Evolutionary conservation across 2,329 filamentous ascomycete genomes (phyloP).

Genomic region (Madurella fahalii): DNA sequence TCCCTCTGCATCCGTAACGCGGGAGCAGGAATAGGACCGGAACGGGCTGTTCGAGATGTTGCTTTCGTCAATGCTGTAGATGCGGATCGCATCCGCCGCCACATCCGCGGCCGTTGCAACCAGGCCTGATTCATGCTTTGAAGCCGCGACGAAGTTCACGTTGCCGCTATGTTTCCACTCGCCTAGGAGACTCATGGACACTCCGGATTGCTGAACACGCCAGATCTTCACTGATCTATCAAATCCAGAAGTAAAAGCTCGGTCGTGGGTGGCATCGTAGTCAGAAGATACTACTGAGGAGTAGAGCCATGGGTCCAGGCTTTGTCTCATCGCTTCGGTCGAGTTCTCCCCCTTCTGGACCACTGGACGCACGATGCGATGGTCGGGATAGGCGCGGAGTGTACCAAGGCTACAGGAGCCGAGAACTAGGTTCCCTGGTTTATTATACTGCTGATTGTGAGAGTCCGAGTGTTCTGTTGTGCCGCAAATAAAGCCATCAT

Average conservation of each 20-base stretch:
- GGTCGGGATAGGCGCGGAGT: constrained; percentile 51
- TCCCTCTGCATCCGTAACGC: constrained; percentile 30
- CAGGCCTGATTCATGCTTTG: constrained; percentile 43
- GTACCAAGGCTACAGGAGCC: constrained; percentile 45
- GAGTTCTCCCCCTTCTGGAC: constrained; percentile 53
- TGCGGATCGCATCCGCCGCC: constrained; percentile 48
- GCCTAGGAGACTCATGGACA: constrained; percentile 41
- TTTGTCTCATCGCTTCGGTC: constrained; percentile 52
- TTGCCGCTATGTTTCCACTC: constrained; percentile 56
- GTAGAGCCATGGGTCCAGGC: constrained; percentile 60
- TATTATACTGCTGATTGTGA: constrained; percentile 64
- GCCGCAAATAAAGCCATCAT: constrained; percentile 55
- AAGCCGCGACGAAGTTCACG: constrained; percentile 60
- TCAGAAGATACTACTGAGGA: constrained; percentile 61
- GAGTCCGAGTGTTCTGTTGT: constrained; percentile 59
- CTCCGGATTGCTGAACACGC: constrained; percentile 39
- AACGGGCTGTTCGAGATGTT: constrained; percentile 37
- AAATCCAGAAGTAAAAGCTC: constrained; percentile 58
- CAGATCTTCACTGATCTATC: constrained; percentile 60
- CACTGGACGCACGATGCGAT: constrained; percentile 52
- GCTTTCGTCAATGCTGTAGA: constrained; percentile 46
- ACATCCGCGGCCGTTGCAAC: constrained; percentile 60
- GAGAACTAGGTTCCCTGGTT: constrained; percentile 57
- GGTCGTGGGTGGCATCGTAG: constrained; percentile 42
- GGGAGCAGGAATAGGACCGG: constrained; percentile 39